phyloP scores from a whole-genome alignment of 306 rosid genomes.

The Quercus engelmannii region DNA sequence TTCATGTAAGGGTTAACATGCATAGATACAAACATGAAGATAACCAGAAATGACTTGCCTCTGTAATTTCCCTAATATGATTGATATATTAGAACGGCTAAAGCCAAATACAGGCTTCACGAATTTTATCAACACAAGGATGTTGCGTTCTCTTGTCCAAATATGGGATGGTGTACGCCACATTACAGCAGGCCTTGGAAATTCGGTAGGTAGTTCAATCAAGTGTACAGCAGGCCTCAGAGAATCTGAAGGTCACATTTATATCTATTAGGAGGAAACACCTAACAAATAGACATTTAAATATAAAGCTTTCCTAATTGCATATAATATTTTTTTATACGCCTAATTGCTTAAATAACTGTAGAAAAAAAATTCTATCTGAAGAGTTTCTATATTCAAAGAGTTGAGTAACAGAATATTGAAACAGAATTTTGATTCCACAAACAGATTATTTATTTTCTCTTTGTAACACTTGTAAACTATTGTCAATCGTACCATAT shows the following conservation, averaged over 20 bases:
- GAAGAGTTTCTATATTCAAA: too few relatives aligned
- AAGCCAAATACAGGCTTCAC: slow-evolving; percentile 73
- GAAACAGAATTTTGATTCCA: not conserved
- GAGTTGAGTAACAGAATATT: not conserved
- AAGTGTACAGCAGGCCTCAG: slow-evolving; percentile 67
- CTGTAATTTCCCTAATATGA: slow-evolving; percentile 58
- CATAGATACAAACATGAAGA: not conserved
- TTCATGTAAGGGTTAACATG: not conserved
- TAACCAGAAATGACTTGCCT: slow-evolving; percentile 46
- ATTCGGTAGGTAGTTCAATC: slow-evolving; percentile 21
- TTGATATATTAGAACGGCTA: slow-evolving; percentile 59
- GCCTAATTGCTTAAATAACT: not conserved
- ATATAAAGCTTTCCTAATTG: not conserved
- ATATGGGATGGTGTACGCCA: slow-evolving; percentile 29
- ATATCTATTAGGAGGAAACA: slow-evolving; percentile 13
- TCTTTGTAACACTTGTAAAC: not conserved
- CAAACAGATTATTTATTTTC: not conserved
- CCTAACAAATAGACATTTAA: not conserved
- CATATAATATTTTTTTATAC: too few relatives aligned
- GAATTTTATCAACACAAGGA: slow-evolving; percentile 52
- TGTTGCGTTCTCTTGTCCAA: slow-evolving; percentile 60
- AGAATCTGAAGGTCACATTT: slow-evolving; percentile 53
- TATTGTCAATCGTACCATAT: slow-evolving; percentile 47
- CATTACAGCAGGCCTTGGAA: too few relatives aligned
- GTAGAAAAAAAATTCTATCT: not conserved